Percentiles rank a stretch among this genome's conserved stretches.
Evolutionary conservation across 371 early-diverging fungal species (phyloP).

Genomic region (Syncephalis fuscata): DNA sequence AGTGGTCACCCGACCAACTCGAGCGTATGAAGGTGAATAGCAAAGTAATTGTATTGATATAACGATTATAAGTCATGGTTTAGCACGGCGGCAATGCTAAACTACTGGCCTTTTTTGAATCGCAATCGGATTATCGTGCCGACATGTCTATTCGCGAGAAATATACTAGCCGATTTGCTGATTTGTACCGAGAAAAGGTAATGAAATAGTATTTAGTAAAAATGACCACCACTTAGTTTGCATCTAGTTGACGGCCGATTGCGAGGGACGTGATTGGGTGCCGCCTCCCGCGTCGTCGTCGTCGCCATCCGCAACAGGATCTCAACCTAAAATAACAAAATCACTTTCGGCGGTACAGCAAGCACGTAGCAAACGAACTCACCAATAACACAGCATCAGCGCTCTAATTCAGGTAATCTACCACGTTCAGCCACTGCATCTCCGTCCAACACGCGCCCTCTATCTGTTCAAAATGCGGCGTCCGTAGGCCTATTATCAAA

Average conservation of each 20-base stretch:
- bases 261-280: constrained; percentile 40
- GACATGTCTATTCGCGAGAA: constrained; percentile 70
- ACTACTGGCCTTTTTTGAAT: constrained; percentile 70
- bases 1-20: constrained; percentile 90
- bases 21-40: constrained; percentile 66
- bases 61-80: not conserved
- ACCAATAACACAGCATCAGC: not conserved
- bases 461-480: not conserved
- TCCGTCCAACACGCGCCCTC: not conserved
- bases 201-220: not conserved
- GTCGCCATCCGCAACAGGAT: constrained; percentile 4
- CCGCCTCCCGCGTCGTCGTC: constrained; percentile 10
- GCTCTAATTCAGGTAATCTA: not conserved
- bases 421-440: not conserved
- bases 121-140: constrained; percentile 64
- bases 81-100: constrained; percentile 85
- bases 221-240: no score
- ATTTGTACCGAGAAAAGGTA: constrained; percentile 80
- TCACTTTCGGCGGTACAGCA: constrained; percentile 3
- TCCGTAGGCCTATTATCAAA: constrained; percentile 9
- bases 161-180: constrained; percentile 74
- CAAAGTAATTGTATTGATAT: not conserved
- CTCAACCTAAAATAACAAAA: constrained; percentile 11
- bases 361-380: constrained; percentile 3
- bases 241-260: constrained; percentile 21